A percentile compares a stretch with the other conserved stretches of the same genome.
These are phyloP conservation scores for Metschnikowia arizonensis DNA, from an alignment of 805 yeast species.

Conservation along the genomic window DNA sequence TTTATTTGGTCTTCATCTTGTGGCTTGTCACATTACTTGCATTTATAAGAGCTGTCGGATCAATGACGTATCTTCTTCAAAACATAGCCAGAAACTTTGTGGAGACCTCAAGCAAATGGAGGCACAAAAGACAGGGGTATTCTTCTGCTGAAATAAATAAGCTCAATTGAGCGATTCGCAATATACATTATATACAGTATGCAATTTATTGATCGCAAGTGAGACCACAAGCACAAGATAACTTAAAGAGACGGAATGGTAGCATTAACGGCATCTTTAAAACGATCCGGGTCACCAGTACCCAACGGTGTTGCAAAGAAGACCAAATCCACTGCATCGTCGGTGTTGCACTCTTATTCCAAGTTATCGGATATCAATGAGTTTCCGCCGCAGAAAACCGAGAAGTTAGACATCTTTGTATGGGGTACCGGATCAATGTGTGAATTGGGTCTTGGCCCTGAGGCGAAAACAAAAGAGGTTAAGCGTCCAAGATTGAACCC, in stretches of 20 bases:
- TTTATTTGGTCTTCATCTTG: slow-evolving; percentile 75
- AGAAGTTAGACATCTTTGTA: slow-evolving; percentile 72
- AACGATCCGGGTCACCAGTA: slow-evolving; percentile 18
- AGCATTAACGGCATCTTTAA: slow-evolving; percentile 38
- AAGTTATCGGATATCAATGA: slow-evolving; percentile 44
- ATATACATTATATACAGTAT: background rate
- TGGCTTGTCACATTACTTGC: slow-evolving; percentile 93
- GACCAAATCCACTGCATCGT: slow-evolving; percentile 33
- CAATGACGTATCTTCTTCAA: slow-evolving; percentile 60
- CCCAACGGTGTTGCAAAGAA: slow-evolving; percentile 24
- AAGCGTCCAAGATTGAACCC: slow-evolving; percentile 94
- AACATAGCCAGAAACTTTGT: slow-evolving; percentile 34
- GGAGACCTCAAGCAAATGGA: slow-evolving; percentile 39
- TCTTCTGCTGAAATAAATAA: slow-evolving; percentile 30
- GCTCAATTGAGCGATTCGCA: slow-evolving; percentile 22
- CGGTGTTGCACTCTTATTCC: slow-evolving; percentile 47
- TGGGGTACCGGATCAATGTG: slow-evolving; percentile 99
- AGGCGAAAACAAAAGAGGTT: slow-evolving; percentile 85
- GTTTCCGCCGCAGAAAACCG: slow-evolving; percentile 34
- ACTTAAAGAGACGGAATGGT: slow-evolving; percentile 34
- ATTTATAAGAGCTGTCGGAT: slow-evolving; percentile 76
- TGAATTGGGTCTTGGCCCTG: slow-evolving; percentile 95
- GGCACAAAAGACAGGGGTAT: slow-evolving; percentile 38
- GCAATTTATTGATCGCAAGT: background rate
- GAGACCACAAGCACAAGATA: background rate